phyloP scores from a whole-genome alignment of 352 stramenopile species.

The Globisporangium uncinulatum region DNA sequence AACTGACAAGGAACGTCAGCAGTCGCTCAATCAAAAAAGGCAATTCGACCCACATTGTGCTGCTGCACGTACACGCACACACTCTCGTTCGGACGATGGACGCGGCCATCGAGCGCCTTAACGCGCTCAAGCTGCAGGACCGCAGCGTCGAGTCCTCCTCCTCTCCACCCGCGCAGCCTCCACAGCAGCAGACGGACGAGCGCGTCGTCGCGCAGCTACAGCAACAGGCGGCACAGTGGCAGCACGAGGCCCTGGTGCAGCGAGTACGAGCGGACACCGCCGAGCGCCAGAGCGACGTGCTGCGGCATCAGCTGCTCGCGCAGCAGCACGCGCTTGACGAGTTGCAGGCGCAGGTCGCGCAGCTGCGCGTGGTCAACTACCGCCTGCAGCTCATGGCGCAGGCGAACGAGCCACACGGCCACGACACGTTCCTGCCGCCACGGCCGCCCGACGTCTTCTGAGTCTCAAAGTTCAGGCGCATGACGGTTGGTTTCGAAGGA shows the following conservation, averaged over 20 bases:
- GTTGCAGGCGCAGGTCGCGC: constrained; percentile 63
- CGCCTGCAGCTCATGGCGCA: constrained; percentile 68
- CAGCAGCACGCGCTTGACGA: constrained; percentile 66
- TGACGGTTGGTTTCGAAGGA: no score
- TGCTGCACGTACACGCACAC: not conserved
- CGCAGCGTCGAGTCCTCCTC: constrained; percentile 1
- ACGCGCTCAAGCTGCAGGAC: constrained; percentile 67
- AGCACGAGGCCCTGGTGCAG: constrained; percentile 47
- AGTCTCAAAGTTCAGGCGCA: not conserved
- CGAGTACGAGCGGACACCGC: constrained; percentile 32
- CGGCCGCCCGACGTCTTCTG: constrained; percentile 70
- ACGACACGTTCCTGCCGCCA: constrained; percentile 42
- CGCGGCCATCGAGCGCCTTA: constrained; percentile 65
- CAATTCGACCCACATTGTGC: no score
- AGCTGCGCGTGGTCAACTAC: constrained; percentile 63
- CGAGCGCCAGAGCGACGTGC: constrained; percentile 51
- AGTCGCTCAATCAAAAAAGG: no score
- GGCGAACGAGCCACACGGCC: constrained; percentile 46
- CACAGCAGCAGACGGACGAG: constrained; percentile 22
- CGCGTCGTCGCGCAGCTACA: constrained; percentile 34
- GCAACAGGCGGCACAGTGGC: constrained; percentile 32
- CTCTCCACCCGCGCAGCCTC: not conserved
- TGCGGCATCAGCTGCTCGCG: constrained; percentile 45
- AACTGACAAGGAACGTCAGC: no score
- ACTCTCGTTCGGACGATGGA: constrained; percentile 19